Conservation (phyloP, 1,284 basidiomycete species). For the Leccinum griseonigrum region DNA sequence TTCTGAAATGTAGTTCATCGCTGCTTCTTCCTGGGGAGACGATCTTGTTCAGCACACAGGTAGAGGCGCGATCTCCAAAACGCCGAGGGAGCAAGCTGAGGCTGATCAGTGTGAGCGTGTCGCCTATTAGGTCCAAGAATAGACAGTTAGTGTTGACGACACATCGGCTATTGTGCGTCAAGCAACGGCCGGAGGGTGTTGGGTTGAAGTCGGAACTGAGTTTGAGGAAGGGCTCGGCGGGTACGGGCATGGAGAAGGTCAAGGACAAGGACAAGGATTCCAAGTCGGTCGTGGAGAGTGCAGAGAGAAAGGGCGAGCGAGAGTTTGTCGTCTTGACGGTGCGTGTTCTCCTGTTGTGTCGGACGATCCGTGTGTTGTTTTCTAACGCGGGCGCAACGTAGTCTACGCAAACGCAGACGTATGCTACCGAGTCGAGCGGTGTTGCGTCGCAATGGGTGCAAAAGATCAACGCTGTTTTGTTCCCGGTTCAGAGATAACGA, state of each 20-base stretch:
- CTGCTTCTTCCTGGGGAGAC: slow-evolving; percentile 45
- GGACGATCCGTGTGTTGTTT: not conserved
- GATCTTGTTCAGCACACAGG: slow-evolving; percentile 49
- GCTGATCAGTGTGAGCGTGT: slow-evolving; percentile 45
- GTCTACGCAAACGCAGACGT: slow-evolving; percentile 54
- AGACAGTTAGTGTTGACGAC: slow-evolving; percentile 61
- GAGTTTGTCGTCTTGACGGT: slow-evolving; percentile 67
- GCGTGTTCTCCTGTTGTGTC: slow-evolving; percentile 10
- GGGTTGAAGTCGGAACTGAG: slow-evolving; percentile 51
- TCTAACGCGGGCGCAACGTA: slow-evolving; percentile 23
- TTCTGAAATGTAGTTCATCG: slow-evolving; percentile 34
- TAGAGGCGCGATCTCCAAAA: slow-evolving; percentile 53
- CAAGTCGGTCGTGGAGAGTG: slow-evolving; percentile 43
- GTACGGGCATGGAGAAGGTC: slow-evolving; percentile 42
- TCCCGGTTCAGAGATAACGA: not conserved
- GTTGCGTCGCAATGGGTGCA: slow-evolving; percentile 49
- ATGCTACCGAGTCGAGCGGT: slow-evolving; percentile 41
- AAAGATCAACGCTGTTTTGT: slow-evolving; percentile 38
- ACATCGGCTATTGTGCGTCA: slow-evolving; percentile 55
- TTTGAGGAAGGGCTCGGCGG: slow-evolving; percentile 34
- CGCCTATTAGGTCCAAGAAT: slow-evolving; percentile 48
- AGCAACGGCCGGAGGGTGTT: slow-evolving; percentile 40
- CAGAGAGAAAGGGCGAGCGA: slow-evolving; percentile 53
- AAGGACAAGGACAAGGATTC: slow-evolving; percentile 41
- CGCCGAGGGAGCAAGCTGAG: slow-evolving; percentile 60